Evolutionary conservation across 495 filamentous ascomycete genomes (phyloP).

Genomic region (Rostrohypoxylon terebratum): DNA sequence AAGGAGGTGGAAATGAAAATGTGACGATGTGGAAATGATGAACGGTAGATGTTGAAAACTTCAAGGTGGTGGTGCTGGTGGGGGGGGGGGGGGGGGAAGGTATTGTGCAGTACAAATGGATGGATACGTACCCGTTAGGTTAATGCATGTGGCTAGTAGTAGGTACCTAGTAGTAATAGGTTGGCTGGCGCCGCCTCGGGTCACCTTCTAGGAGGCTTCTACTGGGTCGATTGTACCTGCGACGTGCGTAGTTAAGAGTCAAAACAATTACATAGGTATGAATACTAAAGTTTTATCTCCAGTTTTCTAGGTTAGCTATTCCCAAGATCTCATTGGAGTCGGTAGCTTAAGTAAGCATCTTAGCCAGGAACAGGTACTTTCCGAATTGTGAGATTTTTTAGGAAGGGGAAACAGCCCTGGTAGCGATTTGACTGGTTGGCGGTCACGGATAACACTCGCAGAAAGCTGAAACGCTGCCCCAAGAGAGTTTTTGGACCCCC

Average conservation of each 20-base stretch:
- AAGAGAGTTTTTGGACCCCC: background rate
- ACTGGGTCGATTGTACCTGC: constrained; percentile 15
- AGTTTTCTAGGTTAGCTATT: constrained; percentile 1
- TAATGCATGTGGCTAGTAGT: background rate
- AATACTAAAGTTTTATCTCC: background rate
- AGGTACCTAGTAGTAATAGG: no score
- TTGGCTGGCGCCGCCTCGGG: background rate
- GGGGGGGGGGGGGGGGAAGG: constrained; percentile 3
- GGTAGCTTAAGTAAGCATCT: background rate
- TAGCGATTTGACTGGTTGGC: background rate
- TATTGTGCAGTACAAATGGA: no score
- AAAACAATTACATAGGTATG: no score
- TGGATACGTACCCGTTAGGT: constrained; percentile 4
- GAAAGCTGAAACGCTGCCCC: background rate
- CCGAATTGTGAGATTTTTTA: background rate
- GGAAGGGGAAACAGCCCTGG: background rate
- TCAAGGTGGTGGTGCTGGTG: no score
- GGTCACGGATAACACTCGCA: background rate
- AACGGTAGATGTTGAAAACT: background rate
- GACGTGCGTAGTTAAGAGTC: no score
- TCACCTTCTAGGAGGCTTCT: background rate
- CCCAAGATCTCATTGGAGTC: background rate
- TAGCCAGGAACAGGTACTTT: background rate
- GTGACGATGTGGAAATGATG: no score
- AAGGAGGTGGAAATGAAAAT: constrained; percentile 3